Evolutionary conservation across 192 early-diverging fungal species (phyloP), one percentile per base, ranked within the genome.

Genomic region (Gigaspora rosea): DNA sequence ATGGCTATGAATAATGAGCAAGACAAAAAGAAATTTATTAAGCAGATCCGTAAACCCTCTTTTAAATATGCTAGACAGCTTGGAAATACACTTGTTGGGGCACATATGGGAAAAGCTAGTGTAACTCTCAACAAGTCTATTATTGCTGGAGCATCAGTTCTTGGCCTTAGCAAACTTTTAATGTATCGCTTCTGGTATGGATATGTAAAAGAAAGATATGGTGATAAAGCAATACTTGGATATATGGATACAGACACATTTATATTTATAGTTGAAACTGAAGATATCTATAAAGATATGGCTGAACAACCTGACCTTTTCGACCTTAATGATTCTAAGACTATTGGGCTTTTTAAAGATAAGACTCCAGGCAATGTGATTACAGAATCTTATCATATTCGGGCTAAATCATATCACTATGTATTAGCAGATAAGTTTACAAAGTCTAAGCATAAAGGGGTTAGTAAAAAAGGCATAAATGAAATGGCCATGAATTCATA

Each of bases 271-370:
- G 36, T 46, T 46, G 36, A 68, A 16, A 68, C 66, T 68, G 66
- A 68, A 46, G 36, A 68, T 68, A 68, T 68, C 36, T 68, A 68
- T 68, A 68, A 68, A 22, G 66, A 68, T 68, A 68, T 68, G 66
- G 66, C 8, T 6, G 66, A 68, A 68, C 5, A 36, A 68, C 66
- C 66, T 46, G 36, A 68, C 46, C 13, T 68, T 3, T 68, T 68
- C 18, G 16, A 68, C 41, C 66, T 68, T 49, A 68, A 68, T 46
- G 66, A 16, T 36, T 1, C 2, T 41, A 36, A 2, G 46, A 46
- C 36, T 18, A 12, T 68, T 46, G 66, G 66, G 1, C 1, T 6
- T 8, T 68, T 68, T 22, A 68, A 68, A 16, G 66, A 68, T 50
- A 36, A 68, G 18, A n/a, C 15, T 48, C 66, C 66, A 10, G 36